Base-by-base conservation (phyloP, 2,329 filamentous ascomycete genomes). In the Fusarium tupiense region DNA sequence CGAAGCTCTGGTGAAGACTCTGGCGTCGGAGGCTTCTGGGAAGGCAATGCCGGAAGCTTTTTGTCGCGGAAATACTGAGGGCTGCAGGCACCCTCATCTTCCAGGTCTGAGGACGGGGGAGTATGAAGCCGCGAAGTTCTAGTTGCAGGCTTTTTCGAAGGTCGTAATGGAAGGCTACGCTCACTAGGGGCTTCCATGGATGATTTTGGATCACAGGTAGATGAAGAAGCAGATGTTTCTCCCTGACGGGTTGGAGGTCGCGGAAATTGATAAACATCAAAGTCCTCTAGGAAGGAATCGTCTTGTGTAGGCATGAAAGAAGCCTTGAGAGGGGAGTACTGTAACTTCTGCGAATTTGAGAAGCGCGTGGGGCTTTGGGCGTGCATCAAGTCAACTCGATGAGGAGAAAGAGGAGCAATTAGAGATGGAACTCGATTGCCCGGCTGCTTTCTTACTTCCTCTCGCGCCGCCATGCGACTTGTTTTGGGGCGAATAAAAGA, bases 401-500 rank as follows among this genome's bases (percentile, higher is more conserved):
- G 43, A 47, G 75, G 74, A 56, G 72, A 76, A 46, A 52, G 43
- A n/a, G 67, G 49, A 22, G 76, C 64, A 6, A 74, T 77, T 16
- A 79, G 71, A 38, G 78, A 81, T 53, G 79, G 80, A 38, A 80
- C 80, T 61, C 81, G 78, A 46, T 73, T 67, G 40, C 73, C 56
- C 31, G 78, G 73, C 52, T 82, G 79, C 38, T 80, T 71, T 38
- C 80, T 79, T 24, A 82, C 74, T 76, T 88, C 88, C 54, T 90
- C 86, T 54, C 89, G 85, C n/a, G 89, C 88, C 53, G 85, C 81
- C 89, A 91, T 91, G 31, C 87, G 85, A 62, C 83, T 84, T 22
- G 85, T 83, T 43, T 84, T 90, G 33, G 89, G 89, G 52, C 87
- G 84, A 70, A 91, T 88, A 73, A 89, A 91, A 2, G 87, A 88